Percentiles rank a stretch among this genome's conserved stretches.
These are phyloP conservation scores for Quercus tomentella DNA, from an alignment of 331 rosid genomes.

Conservation along the genomic window DNA sequence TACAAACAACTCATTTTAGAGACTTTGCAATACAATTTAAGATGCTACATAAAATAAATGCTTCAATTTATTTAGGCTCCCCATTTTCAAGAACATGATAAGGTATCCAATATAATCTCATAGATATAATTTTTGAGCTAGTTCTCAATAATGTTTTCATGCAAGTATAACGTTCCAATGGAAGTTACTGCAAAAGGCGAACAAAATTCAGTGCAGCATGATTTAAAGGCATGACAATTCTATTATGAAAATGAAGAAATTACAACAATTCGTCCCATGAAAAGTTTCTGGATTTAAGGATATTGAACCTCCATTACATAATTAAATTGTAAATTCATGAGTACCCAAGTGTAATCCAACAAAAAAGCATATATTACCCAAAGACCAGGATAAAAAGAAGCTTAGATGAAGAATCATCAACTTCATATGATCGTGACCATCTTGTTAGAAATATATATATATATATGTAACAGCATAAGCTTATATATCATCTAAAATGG, in stretches of 20 bases:
- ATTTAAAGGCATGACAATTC: background rate
- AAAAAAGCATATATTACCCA: slow-evolving; percentile 8
- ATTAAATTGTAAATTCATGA: background rate
- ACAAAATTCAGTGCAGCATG: background rate
- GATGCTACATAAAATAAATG: background rate
- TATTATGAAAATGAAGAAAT: background rate
- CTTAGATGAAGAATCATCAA: slow-evolving; percentile 11
- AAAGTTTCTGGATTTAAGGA: background rate
- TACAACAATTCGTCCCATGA: background rate
- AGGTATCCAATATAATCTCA: background rate
- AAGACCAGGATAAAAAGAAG: slow-evolving; percentile 20
- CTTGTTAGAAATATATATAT: slow-evolving; percentile 15
- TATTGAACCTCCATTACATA: background rate
- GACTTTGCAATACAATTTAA: background rate
- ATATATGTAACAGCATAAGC: slow-evolving; percentile 6
- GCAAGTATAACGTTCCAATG: background rate
- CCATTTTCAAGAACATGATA: background rate
- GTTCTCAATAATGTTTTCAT: background rate
- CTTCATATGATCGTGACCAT: background rate
- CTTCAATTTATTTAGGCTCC: background rate
- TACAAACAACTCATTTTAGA: background rate
- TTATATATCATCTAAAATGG: slow-evolving; percentile 39
- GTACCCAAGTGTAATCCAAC: background rate
- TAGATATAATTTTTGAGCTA: background rate
- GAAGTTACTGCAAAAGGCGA: background rate